Evolutionary conservation across 495 filamentous ascomycete genomes (phyloP), one percentile per base, ranked within the genome.

Genomic region (Daldinia concentrica): DNA sequence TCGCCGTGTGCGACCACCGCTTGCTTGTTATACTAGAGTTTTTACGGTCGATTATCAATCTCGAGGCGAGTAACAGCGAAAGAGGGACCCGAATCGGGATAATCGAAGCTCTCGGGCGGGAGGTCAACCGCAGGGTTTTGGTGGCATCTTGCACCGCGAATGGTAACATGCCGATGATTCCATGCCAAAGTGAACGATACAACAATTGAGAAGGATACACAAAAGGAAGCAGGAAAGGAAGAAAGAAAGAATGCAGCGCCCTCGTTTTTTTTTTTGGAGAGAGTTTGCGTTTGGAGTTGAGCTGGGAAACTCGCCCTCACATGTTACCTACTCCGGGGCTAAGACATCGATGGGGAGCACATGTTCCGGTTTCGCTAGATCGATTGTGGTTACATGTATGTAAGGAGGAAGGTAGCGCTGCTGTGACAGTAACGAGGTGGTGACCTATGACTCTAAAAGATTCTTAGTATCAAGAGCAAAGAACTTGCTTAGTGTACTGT

Each of bases 101-200:
- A 48, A 55, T 65, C 37, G 69, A 72, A 29, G 65, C 59, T 65
- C 64, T 61, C 7, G 62, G 43, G 19, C 58, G 59, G 64, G 62
- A 64, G 32, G 68, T 81, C 77, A 82, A 70, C 78, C 79, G 75
- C 75, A 80, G 43, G 76, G 76, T 71, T 69, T 76, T 77, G 76
- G 80, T 75, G 78, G 75, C 82, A 80, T 81, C 76, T 63, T 77
- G 81, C 76, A 83, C 75, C 77, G 75, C 77, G 75, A 79, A 65
- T 71, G 76, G 78, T 70, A 78, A 78, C 83, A 85, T 85, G 68
- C 82, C 80, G 80, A 74, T 72, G 65, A 59, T 83, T 82, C 82
- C 83, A 85, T 84, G 69, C 83, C 76, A 76, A 43, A 70, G 26
- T 62, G 66, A 63, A 62, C 39, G n/a, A 51, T 66, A 34, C 39